A percentile compares a stretch with the other conserved stretches of the same genome.
Evolutionary conservation across 306 rosid species (phyloP).

Genomic region (Ochetophila trinervis): DNA sequence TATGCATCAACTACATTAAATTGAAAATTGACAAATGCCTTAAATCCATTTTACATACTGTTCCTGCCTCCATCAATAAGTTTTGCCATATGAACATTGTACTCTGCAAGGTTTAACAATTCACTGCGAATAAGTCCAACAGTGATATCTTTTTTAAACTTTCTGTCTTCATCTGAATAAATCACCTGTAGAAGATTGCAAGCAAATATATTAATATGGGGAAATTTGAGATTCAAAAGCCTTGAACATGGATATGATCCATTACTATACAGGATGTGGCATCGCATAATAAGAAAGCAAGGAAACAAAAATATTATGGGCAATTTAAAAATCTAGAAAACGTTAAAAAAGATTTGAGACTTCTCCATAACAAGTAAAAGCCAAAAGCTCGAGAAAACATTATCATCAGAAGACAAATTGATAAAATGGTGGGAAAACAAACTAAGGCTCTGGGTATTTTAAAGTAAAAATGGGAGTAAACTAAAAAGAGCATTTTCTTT

Average conservation of each 20-base stretch:
- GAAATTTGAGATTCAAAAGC: not conserved
- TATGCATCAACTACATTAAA: slow-evolving; percentile 14
- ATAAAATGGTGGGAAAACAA: not conserved
- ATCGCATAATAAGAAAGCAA: not conserved
- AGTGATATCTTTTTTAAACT: slow-evolving; percentile 84
- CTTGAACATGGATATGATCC: not conserved
- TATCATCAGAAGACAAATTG: not conserved
- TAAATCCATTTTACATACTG: slow-evolving; percentile 50
- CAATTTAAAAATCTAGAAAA: slow-evolving; percentile 5
- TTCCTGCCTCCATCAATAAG: slow-evolving; percentile 97
- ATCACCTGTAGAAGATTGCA: slow-evolving; percentile 60
- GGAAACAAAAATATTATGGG: slow-evolving; percentile 9
- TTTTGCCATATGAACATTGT: slow-evolving; percentile 97
- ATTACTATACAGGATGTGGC: slow-evolving; percentile 5
- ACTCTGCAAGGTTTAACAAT: slow-evolving; percentile 88
- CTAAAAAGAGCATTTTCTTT: too few relatives aligned
- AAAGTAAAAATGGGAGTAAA: not conserved
- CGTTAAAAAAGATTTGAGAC: not conserved
- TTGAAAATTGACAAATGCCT: not conserved
- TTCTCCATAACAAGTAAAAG: not conserved
- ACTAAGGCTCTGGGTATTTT: not conserved
- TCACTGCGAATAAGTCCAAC: slow-evolving; percentile 83
- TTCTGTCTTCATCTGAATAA: slow-evolving; percentile 95
- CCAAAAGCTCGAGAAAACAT: too few relatives aligned
- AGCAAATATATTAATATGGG: not conserved